Base-by-base conservation (phyloP, 495 filamentous ascomycete genomes). In the Aspergillus avenaceus region DNA sequence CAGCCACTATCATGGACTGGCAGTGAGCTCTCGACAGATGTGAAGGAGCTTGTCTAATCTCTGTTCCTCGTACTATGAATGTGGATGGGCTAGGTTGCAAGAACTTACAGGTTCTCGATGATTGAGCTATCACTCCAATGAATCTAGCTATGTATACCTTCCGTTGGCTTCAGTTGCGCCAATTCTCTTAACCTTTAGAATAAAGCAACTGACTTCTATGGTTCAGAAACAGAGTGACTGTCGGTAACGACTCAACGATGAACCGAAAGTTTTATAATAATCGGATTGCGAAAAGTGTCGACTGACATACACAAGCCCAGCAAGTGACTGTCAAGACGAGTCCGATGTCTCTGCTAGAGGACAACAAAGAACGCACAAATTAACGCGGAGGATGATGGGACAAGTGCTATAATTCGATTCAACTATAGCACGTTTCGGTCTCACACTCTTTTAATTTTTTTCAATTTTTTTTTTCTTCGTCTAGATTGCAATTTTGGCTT, bases 241-340 rank as follows among this genome's bases (percentile, higher is more conserved):
- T 38, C 16, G n/a, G 6, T 21, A 38, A 8, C 16, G 16, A 3
- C 12, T 16, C 29, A 3, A 18, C 18, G 28, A 47, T 22, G 29
- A 37, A 44, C 41, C 9, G 23, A 45, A 13, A 27, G 22, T 4
- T 37, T n/a, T 19, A 41, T 26, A 23, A 36, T 19, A 37, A 46
- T 38, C 29, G 26, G 27, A 24, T 52, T 26, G 4, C 26, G 38
- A 53, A 28, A 48, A 44, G 29, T 40, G 36, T 24, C 8, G 38
- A 38, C 27, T 40, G 52, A 45, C 59, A 58, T 53, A 45, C 61
- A 67, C 64, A 50, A 67, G 61, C 55, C 59, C 64, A 67, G 64
- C 61, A 64, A 63, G 64, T 54, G 61, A 49, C 37, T 52, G 61
- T 59, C 57, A 50, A 60, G 19, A 34, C 29, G 14, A 41, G 38